A percentile compares a stretch with the other conserved stretches of the same genome.
Evolutionary conservation across 805 yeast genomes (phyloP).

Genomic region (Candida parachauliodes): DNA sequence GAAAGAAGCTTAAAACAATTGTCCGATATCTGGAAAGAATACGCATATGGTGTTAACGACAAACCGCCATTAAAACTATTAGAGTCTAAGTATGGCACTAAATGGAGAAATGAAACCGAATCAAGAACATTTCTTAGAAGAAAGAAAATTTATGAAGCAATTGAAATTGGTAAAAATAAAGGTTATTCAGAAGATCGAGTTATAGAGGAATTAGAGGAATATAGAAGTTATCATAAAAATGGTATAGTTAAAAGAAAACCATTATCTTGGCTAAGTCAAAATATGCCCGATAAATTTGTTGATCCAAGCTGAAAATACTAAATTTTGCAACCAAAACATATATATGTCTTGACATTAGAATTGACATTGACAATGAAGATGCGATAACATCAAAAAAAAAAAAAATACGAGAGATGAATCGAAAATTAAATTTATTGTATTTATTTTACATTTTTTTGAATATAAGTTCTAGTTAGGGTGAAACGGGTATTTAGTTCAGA

Average conservation of each 20-base stretch:
- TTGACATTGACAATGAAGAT: no score
- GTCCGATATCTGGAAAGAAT: slow-evolving; percentile 55
- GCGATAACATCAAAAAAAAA: no score
- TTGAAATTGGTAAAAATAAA: slow-evolving; percentile 44
- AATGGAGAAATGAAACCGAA: slow-evolving; percentile 56
- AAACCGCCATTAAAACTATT: slow-evolving; percentile 51
- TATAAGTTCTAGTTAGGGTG: no score
- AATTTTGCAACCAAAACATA: no score
- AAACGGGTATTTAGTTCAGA: no score
- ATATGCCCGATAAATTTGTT: slow-evolving; percentile 23
- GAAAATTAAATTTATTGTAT: no score
- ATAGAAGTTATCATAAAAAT: slow-evolving; percentile 37
- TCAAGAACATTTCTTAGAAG: slow-evolving; percentile 52
- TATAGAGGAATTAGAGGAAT: slow-evolving; percentile 45
- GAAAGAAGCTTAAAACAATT: slow-evolving; percentile 34
- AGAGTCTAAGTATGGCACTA: slow-evolving; percentile 47
- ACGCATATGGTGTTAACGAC: slow-evolving; percentile 47
- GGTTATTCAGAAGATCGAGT: slow-evolving; percentile 43
- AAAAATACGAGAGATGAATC: no score
- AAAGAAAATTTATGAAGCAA: slow-evolving; percentile 52
- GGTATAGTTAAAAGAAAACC: slow-evolving; percentile 35
- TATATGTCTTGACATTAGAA: no score
- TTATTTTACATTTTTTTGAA: no score
- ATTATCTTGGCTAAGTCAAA: slow-evolving; percentile 26
- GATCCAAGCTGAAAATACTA: no score